Conservation (phyloP, 768 basidiomycete genomes). For the Pleurotus ostreatus region DNA sequence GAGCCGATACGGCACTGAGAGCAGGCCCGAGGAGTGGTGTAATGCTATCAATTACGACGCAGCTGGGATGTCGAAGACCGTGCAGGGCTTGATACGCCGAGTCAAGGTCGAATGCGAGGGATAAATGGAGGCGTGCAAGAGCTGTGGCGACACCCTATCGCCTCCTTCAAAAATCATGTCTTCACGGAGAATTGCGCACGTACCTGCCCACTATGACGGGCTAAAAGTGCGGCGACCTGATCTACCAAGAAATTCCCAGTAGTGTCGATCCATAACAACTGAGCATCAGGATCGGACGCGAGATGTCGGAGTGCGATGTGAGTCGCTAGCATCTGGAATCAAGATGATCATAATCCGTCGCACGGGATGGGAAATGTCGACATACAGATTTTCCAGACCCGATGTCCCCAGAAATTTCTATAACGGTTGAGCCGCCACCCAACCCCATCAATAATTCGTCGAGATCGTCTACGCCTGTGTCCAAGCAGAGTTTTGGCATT, state of each 20-base stretch:
- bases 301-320: conserved; percentile 58
- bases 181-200: background rate
- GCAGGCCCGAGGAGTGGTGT: conserved; percentile 61
- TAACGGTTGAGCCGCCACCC: conserved; percentile 42
- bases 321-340: conserved; percentile 52
- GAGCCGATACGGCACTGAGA: conserved; percentile 61
- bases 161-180: conserved; percentile 1
- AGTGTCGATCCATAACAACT: conserved; percentile 69
- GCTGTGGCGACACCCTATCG: conserved; percentile 21
- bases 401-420: conserved; percentile 67
- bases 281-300: conserved; percentile 25
- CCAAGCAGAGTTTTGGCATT: conserved; percentile 18
- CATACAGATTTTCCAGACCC: conserved; percentile 69
- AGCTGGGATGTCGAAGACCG: conserved; percentile 23
- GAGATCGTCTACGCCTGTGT: conserved; percentile 41
- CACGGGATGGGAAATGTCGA: background rate
- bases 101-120: conserved; percentile 56
- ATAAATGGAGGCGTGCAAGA: conserved; percentile 56
- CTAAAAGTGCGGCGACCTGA: conserved; percentile 35
- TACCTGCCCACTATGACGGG: conserved; percentile 22
- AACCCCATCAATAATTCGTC: conserved; percentile 52
- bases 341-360: background rate
- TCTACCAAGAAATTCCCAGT: conserved; percentile 61
- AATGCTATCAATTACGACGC: conserved; percentile 61
- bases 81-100: conserved; percentile 48